Percentiles rank a stretch among this genome's conserved stretches.
Conservation (phyloP, 495 filamentous ascomycete genomes). For the Aspergillus homomorphus region DNA sequence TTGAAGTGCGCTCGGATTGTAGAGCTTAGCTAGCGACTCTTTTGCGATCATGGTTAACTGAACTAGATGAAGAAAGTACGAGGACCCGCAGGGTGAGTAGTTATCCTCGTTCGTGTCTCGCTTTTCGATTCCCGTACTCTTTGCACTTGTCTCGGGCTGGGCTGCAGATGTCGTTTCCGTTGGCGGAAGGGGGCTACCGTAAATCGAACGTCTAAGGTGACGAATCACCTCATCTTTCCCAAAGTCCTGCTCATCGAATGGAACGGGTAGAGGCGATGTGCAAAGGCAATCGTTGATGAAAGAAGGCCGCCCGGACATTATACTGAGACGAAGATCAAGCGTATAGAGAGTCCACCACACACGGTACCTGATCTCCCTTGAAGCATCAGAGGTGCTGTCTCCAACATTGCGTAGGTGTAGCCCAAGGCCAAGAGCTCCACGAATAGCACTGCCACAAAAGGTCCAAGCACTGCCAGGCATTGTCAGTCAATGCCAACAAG, state of each 20-base stretch:
- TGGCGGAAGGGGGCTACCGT: slow-evolving; percentile 19
- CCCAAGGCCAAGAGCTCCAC: slow-evolving; percentile 56
- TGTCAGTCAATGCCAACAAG: slow-evolving; percentile 7
- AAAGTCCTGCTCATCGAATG: slow-evolving; percentile 50
- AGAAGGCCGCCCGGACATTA: slow-evolving; percentile 59
- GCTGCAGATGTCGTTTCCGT: slow-evolving; percentile 20
- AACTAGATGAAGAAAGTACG: slow-evolving; percentile 49
- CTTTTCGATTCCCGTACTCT: slow-evolving; percentile 18
- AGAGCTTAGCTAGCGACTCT: slow-evolving; percentile 52
- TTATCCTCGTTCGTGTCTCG: slow-evolving; percentile 27
- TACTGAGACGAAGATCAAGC: slow-evolving; percentile 54
- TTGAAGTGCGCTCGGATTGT: slow-evolving; percentile 50
- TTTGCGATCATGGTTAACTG: slow-evolving; percentile 51
- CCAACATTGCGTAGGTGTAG: slow-evolving; percentile 58
- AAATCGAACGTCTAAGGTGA: slow-evolving; percentile 28
- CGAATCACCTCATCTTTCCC: slow-evolving; percentile 35
- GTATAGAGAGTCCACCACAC: slow-evolving; percentile 62
- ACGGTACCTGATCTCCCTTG: slow-evolving; percentile 55
- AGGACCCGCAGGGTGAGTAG: slow-evolving; percentile 39
- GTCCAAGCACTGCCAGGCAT: slow-evolving; percentile 55
- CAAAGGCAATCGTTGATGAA: slow-evolving; percentile 53
- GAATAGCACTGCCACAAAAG: slow-evolving; percentile 53
- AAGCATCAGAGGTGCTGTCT: slow-evolving; percentile 41
- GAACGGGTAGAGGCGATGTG: slow-evolving; percentile 53
- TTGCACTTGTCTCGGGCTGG: neutral